Base-by-base conservation (phyloP, 2,329 filamentous ascomycete genomes). In the Colletotrichum scovillei region DNA sequence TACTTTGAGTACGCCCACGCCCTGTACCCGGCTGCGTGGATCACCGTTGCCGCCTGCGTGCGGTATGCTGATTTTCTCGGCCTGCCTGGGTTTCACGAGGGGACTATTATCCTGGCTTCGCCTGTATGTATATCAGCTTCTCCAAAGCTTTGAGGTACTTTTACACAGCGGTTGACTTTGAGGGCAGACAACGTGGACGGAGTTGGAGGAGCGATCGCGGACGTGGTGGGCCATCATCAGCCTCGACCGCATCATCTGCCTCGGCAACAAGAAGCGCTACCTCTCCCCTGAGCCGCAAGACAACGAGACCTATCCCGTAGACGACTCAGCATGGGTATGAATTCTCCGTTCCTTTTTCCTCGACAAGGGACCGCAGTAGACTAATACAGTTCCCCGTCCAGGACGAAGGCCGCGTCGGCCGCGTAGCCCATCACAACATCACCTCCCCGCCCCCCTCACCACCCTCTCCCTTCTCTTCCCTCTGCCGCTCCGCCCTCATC, bases 11-110 rank as follows among this genome's bases (percentile, higher is more conserved):
- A 85, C 69, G 83, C 85, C 1, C 86, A 88, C 73, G 83, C 81
- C 4, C 85, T 88, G 59, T 88, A 88, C 74, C 87, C 87, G 4
- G 84, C 85, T 12, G 86, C 85, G 16, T 88, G 85, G 81, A 84
- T 88, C 78, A 84, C 84, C 1, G 80, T 86, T 6, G 86, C 84
- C 2, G 79, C 80, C 76, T 86, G 84, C 76, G 80, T 84, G 24
- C 79, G 86, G 67, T 86, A 88, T 75, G 82, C 82, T 9, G 83
- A 85, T 55, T 80, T 87, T 12, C 78, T 88, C n/a, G 85, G 84
- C 2, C 76, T 88, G 24, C 84, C 79, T 6, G 78, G 79, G 9
- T 79, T 80, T 30, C 78, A 79, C 57, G 79, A 81, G n/a, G 80
- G 81, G 26, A 80, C 79, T 35, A 74, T 80, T 60, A 78, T 86